These are phyloP conservation scores for Puccinia triticina DNA, from an alignment of 1,284 basidiomycete species.

Conservation along the genomic window DNA sequence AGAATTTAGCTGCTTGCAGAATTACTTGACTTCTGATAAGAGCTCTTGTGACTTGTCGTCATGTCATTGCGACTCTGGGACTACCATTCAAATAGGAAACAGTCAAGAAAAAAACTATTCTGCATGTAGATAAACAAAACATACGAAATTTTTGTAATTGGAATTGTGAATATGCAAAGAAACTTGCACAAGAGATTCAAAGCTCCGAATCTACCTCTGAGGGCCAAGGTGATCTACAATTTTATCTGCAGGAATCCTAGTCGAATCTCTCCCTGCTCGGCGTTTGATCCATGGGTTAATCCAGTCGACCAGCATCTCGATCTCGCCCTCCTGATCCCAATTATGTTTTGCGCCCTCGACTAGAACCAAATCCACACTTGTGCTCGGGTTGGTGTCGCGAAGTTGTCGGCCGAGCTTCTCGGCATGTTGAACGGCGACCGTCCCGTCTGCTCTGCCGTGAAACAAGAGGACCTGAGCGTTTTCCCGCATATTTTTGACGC, in stretches of 20 bases:
- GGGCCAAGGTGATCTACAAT: constrained; percentile 40
- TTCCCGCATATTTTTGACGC: background rate
- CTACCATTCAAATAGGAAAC: too few relatives aligned
- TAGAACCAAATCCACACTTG: constrained; percentile 17
- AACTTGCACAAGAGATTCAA: background rate
- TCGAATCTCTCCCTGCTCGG: constrained; percentile 1
- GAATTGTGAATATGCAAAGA: too few relatives aligned
- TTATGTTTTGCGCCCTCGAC: constrained; percentile 40
- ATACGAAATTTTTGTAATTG: too few relatives aligned
- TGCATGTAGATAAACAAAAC: too few relatives aligned
- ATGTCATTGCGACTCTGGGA: too few relatives aligned
- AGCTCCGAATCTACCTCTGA: background rate
- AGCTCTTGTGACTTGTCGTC: too few relatives aligned
- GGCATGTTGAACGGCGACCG: constrained; percentile 14
- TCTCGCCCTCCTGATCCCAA: constrained; percentile 37
- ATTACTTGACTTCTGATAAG: too few relatives aligned
- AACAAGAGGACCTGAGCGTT: constrained; percentile 21
- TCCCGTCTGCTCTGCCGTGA: constrained; percentile 27
- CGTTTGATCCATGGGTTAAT: constrained; percentile 22
- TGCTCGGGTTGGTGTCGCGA: background rate
- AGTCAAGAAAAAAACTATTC: too few relatives aligned
- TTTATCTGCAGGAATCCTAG: constrained; percentile 26
- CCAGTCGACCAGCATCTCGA: constrained; percentile 18
- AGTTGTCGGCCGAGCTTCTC: constrained; percentile 22
- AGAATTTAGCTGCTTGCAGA: too few relatives aligned